Evolutionary conservation across 768 basidiomycete genomes (phyloP), one percentile per base, ranked within the genome.

Genomic region (Suillus luteus): DNA sequence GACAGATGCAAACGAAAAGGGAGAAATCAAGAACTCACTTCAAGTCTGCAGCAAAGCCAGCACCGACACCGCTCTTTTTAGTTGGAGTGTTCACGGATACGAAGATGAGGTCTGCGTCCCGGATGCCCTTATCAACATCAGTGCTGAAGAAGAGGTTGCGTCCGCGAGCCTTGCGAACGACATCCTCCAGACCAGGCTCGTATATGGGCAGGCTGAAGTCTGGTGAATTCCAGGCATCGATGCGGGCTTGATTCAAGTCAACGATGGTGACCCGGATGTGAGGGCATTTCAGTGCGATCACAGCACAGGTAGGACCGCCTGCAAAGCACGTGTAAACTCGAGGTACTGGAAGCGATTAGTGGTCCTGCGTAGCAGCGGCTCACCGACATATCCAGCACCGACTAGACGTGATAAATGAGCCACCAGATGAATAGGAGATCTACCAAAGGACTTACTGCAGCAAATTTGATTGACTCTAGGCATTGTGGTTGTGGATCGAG

Each of bases 71-170:
- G 57, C 85, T 86, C 85, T 97, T 98, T 85, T 99, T 99, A 61
- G 97, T 99, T 22, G 97, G 97, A 10, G 97, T 99, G 81, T 99
- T 99, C 71, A 99, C 96, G 63, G 91, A 93, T 74, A 99, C 96
- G 75, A 99, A 99, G 79, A 99, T 96, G 67, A 99, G 88, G 75
- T 99, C 95, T 40, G 97, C 96, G 78, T 96, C 96, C 67, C 81
- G 85, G 73, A 99, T 97, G 64, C 83, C 95, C 75, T 89, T 89
- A 77, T 97, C 93, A 67, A 99, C 93, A 68, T 99, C 89, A 55
- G 95, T 96, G 48, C 91, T 91, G 84, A 99, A 99, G 81, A 97
- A 97, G 67, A 99, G 87, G 80, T 99, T 99, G 77, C 89, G 89
- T 35, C 95, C 96, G 55, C 97, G 88, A 44, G 92, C 89, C 69